These are phyloP conservation scores for Caulochytrium protostelioides DNA, from an alignment of 371 early-diverging fungal species.

Conservation along the genomic window DNA sequence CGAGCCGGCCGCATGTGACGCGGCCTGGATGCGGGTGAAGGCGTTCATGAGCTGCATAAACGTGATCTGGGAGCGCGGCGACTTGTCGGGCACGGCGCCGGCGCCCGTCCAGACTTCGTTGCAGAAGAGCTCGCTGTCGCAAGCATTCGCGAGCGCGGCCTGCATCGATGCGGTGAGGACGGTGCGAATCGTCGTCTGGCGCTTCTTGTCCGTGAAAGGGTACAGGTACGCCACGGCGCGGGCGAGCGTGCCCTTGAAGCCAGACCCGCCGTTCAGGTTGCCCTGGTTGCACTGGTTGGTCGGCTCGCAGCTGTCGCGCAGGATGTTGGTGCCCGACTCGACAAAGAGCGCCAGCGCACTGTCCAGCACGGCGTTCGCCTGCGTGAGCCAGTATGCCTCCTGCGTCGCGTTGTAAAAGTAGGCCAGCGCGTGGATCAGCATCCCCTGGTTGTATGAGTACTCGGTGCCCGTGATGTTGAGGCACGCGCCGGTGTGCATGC, in stretches of 20 bases:
- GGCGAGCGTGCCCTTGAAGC: slow-evolving; percentile 5
- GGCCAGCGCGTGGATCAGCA: slow-evolving; percentile 7
- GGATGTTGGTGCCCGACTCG: slow-evolving; percentile 2
- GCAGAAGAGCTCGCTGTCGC: no score
- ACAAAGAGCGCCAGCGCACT: slow-evolving; percentile 1
- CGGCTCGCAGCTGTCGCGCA: slow-evolving; percentile 7
- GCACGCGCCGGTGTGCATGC: no score
- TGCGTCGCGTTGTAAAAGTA: slow-evolving; percentile 10
- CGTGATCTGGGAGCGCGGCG: no score
- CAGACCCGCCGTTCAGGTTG: slow-evolving; percentile 5
- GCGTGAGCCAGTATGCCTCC: slow-evolving; percentile 4
- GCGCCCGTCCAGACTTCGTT: no score
- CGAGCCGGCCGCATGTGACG: no score
- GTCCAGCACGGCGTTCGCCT: slow-evolving; percentile 4
- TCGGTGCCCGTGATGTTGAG: no score
- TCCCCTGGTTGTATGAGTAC: slow-evolving; percentile 9
- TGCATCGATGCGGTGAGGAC: no score
- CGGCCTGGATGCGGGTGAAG: no score
- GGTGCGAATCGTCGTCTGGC: no score
- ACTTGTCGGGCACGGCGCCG: no score
- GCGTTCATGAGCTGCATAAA: no score
- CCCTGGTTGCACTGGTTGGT: slow-evolving; percentile 1
- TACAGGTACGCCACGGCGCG: slow-evolving; percentile 9
- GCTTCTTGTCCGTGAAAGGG: slow-evolving; percentile 3
- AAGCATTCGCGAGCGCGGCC: no score